Percentiles rank a stretch among this genome's conserved stretches.
phyloP scores from a whole-genome alignment of 768 basidiomycete genomes.

The Lactifluus volemus region DNA sequence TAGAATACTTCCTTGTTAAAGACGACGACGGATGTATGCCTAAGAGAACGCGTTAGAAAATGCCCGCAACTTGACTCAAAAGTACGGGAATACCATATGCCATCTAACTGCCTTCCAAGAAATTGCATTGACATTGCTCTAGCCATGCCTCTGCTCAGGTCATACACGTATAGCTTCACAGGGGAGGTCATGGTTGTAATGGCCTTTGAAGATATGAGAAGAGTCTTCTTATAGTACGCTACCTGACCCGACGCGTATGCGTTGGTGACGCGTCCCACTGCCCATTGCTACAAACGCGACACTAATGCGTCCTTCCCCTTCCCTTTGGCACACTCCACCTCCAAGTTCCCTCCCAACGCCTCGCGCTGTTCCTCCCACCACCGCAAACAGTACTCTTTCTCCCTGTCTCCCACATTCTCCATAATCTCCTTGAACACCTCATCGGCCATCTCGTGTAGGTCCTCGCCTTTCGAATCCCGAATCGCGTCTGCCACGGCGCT shows the following conservation, averaged over 20 bases:
- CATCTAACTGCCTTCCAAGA: constrained; percentile 85
- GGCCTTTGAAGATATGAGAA: not conserved
- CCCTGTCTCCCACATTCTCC: constrained; percentile 55
- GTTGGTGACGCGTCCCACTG: constrained; percentile 15
- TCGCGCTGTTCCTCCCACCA: constrained; percentile 58
- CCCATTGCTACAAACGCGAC: constrained; percentile 1
- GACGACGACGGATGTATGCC: constrained; percentile 91
- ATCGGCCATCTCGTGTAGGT: constrained; percentile 40
- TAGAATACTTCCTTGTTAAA: constrained; percentile 85
- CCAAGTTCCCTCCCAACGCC: not conserved
- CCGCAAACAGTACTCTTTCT: constrained; percentile 54
- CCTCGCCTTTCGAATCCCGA: constrained; percentile 20
- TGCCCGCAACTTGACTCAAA: not conserved
- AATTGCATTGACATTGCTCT: constrained; percentile 68
- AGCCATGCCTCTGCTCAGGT: constrained; percentile 84
- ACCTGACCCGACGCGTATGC: not conserved
- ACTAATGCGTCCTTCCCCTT: not conserved
- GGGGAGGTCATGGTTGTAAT: constrained; percentile 17
- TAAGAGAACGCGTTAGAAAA: constrained; percentile 25
- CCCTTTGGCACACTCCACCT: not conserved
- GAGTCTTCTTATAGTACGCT: not conserved
- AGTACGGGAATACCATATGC: constrained; percentile 60
- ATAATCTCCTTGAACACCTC: constrained; percentile 56
- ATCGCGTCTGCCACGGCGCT: constrained; percentile 36
- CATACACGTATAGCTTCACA: constrained; percentile 85